Conservation (phyloP, 2,329 filamentous ascomycete genomes). For the Periconia digitata region DNA sequence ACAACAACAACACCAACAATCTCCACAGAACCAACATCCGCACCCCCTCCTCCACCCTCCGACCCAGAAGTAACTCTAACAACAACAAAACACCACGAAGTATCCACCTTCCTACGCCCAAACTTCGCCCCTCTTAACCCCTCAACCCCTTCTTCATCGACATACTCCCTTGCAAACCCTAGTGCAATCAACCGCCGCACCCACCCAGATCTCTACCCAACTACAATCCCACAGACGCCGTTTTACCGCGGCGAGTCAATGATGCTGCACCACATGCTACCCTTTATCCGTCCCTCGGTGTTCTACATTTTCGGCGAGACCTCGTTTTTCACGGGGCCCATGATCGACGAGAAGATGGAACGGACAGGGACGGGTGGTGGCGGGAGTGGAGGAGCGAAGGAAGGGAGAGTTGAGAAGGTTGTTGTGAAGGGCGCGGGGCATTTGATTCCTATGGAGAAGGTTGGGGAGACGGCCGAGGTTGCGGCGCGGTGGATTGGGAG, state of each 20-base stretch:
- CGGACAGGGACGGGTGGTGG: slow-evolving; percentile 67
- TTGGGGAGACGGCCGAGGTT: slow-evolving; percentile 64
- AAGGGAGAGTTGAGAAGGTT: slow-evolving; percentile 68
- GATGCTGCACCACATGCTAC: slow-evolving; percentile 59
- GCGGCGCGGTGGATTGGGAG: slow-evolving; percentile 42
- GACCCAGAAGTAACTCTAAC: slow-evolving; percentile 65
- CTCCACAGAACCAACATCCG: slow-evolving; percentile 23
- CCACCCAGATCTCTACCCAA: slow-evolving; percentile 45
- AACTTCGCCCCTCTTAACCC: slow-evolving; percentile 52
- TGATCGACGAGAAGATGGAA: slow-evolving; percentile 60
- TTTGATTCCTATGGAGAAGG: slow-evolving; percentile 80
- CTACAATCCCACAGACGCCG: slow-evolving; percentile 46
- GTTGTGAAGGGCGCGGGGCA: slow-evolving; percentile 70
- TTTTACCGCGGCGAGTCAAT: slow-evolving; percentile 70
- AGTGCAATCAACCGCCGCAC: slow-evolving; percentile 41
- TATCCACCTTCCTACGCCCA: slow-evolving; percentile 73
- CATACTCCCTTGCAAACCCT: slow-evolving; percentile 29
- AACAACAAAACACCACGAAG: slow-evolving; percentile 87
- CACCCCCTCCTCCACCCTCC: slow-evolving; percentile 18
- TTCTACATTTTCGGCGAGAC: slow-evolving; percentile 69
- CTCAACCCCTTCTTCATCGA: slow-evolving; percentile 46
- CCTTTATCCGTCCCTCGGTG: slow-evolving; percentile 63
- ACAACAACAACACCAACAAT: slow-evolving; percentile 13
- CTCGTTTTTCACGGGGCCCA: slow-evolving; percentile 58
- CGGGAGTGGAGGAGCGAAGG: slow-evolving; percentile 65